Evolutionary conservation across 2,329 filamentous ascomycete genomes (phyloP).

Genomic region (Gnomoniopsis sp.): DNA sequence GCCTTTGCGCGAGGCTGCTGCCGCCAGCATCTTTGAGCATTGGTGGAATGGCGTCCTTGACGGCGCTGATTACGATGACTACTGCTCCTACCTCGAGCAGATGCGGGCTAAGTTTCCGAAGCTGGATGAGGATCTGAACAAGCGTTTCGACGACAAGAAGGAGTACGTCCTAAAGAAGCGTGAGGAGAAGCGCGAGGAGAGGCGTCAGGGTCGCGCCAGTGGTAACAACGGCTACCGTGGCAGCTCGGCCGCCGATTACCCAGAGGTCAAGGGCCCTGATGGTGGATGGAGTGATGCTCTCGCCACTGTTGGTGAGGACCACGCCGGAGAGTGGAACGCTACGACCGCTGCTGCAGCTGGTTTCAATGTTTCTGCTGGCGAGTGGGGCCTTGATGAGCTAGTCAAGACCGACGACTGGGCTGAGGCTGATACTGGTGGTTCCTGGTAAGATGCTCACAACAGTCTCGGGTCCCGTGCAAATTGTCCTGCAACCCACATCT

Average conservation of each 20-base stretch:
- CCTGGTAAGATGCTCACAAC: no score
- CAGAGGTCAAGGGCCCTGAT: neutral
- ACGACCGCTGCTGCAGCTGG: neutral
- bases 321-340: neutral
- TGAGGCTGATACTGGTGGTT: neutral
- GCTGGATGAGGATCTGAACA: constrained; percentile 14
- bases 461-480: no score
- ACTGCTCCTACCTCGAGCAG: constrained; percentile 12
- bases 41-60: constrained; percentile 17
- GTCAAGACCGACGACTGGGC: neutral
- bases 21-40: constrained; percentile 16
- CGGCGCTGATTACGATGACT: constrained; percentile 9
- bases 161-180: constrained; percentile 14
- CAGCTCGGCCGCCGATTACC: neutral
- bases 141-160: constrained; percentile 17
- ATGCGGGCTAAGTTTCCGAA: constrained; percentile 10
- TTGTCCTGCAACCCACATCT: no score
- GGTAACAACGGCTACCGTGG: neutral
- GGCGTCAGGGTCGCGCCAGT: neutral
- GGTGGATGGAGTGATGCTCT: constrained; percentile 7
- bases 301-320: neutral
- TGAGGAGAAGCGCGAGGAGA: constrained; percentile 11
- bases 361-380: neutral
- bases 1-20: constrained; percentile 13
- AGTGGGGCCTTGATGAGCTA: neutral